These are phyloP conservation scores for Pseudophaeomoniella oleicola DNA, from an alignment of 2,329 filamentous ascomycete genomes.

Conservation along the genomic window DNA sequence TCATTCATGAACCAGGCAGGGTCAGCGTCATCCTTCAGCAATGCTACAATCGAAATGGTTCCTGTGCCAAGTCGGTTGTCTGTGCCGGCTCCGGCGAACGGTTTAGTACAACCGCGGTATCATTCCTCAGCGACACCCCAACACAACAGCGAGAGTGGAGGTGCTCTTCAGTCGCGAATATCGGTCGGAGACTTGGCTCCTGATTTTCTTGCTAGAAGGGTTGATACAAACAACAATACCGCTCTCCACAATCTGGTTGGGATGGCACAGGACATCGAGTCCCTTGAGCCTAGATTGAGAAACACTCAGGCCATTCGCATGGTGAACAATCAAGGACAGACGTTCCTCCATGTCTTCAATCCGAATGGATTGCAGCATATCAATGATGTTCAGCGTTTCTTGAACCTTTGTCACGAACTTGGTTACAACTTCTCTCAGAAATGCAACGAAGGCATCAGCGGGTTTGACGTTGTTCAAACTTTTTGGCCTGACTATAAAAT, in stretches of 20 bases:
- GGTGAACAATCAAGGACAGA: background rate
- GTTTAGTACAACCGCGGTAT: no score
- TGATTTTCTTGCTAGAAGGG: background rate
- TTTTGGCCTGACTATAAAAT: no score
- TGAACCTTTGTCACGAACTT: background rate
- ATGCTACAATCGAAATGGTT: no score
- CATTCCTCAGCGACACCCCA: no score
- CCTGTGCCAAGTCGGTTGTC: no score
- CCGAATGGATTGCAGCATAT: background rate
- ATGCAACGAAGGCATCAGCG: no score
- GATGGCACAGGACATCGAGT: background rate
- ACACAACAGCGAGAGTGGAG: no score
- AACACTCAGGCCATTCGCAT: background rate
- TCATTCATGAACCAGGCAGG: no score
- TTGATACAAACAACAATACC: background rate
- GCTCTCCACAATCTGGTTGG: background rate
- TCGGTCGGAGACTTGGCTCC: background rate
- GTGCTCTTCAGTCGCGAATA: no score
- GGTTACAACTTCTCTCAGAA: background rate
- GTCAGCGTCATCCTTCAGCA: no score
- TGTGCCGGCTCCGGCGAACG: no score
- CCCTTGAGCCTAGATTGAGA: background rate
- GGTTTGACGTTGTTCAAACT: no score
- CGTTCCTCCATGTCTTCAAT: background rate
- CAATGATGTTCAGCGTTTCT: background rate